Base-by-base conservation (phyloP, 169 alveolate species). In the Amoebophrya sp. region DNA sequence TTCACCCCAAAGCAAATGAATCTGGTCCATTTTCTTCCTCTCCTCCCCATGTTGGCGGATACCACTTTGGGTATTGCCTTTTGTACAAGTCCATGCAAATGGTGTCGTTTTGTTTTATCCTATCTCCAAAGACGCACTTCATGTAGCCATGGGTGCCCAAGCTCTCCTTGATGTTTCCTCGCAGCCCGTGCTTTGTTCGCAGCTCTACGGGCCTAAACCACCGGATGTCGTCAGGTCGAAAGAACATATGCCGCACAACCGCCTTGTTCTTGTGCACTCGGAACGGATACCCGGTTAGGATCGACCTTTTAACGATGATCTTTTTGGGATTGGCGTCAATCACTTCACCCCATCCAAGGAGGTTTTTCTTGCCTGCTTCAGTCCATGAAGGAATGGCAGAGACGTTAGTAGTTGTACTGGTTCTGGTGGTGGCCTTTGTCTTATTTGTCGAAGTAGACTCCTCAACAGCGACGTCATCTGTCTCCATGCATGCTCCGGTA, bases 111-210 rank as follows among this genome's bases (percentile, higher is more conserved):
- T 97, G 99, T 94, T 96, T 96, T 41, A 99, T 95, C 91, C 94
- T 95, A 93, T 97, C 98, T 94, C 97, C 98, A 95, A 99, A 99
- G 90, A 96, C 93, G 94, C 99, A 98, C 95, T 99, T 99, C 99
- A 99, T 98, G 95, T 97, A 95, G 36, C 99, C 99, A 95, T 99
- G 99, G 18, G 99, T 98, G 24, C 99, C 99, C 93, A 99, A 95
- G 33, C 99, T 96, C 95, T 97, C 99, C 92, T 93, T 94, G 65
- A 99, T 99, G 92, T 97, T 96, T 54, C 99, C 99, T 93, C 99
- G 96, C 76, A 98, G 96, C 33, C 99, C 99, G 89, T 96, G 95
- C 96, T 98, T 98, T n/a, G 99, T 98, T 90, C 96, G 97, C 90
- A 99, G 97, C 95, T 98, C 99, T 0, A 98, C 98, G 0, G 99